Percentiles rank a stretch among this genome's conserved stretches.
Conservation (phyloP, 495 filamentous ascomycete genomes). For the Emericellopsis terricola region DNA sequence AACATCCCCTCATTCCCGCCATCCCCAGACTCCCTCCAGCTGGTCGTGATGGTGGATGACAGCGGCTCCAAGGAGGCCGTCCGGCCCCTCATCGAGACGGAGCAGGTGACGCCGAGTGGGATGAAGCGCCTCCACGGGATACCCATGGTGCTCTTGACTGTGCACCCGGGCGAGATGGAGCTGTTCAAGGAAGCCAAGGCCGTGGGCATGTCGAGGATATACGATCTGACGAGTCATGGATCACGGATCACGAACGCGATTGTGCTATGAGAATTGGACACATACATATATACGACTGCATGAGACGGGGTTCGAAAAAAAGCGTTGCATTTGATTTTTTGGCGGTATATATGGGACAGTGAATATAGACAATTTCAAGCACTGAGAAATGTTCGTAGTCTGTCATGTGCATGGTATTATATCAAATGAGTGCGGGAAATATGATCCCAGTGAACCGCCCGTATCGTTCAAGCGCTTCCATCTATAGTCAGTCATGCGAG, state of each 20-base stretch:
- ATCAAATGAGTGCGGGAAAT: no score
- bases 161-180: slow-evolving; percentile 49
- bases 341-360: no score
- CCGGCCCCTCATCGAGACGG: slow-evolving; percentile 60
- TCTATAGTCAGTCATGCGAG: no score
- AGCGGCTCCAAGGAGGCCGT: slow-evolving; percentile 7
- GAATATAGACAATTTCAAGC: no score
- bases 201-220: slow-evolving; percentile 60
- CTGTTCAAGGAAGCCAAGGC: slow-evolving; percentile 38
- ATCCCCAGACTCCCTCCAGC: slow-evolving; percentile 38
- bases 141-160: slow-evolving; percentile 70
- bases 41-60: slow-evolving; percentile 51
- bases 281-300: slow-evolving; percentile 2
- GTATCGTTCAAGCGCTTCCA: no score
- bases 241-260: slow-evolving; percentile 62
- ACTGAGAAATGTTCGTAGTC: no score
- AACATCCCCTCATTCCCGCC: slow-evolving; percentile 68
- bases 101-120: slow-evolving; percentile 53
- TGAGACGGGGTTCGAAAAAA: neutral
- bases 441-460: no score
- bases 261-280: slow-evolving; percentile 26
- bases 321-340: no score
- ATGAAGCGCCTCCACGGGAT: slow-evolving; percentile 56
- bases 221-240: slow-evolving; percentile 66
- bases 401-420: no score